phyloP scores from a whole-genome alignment of 2,329 filamentous ascomycete genomes.

The Claviceps pusilla region DNA sequence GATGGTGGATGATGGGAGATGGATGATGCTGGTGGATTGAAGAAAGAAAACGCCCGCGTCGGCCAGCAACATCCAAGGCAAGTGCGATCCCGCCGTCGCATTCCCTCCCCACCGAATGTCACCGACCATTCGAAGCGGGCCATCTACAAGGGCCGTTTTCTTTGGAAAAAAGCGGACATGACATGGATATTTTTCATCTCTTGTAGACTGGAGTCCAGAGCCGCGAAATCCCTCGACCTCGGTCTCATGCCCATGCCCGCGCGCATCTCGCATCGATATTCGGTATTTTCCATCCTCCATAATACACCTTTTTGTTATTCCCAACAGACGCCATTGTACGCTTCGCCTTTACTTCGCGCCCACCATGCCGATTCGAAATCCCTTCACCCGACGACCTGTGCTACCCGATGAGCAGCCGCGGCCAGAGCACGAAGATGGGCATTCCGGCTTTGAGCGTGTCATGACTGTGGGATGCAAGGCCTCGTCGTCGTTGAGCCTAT shows the following conservation, averaged over 20 bases:
- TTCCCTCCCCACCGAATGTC: no score
- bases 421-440: conserved; percentile 20
- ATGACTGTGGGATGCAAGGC: conserved; percentile 48
- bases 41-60: neutral
- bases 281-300: neutral
- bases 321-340: neutral
- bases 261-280: neutral
- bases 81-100: neutral
- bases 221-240: neutral
- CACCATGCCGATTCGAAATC: conserved; percentile 57
- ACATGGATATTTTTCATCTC: neutral
- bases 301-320: neutral
- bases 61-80: neutral
- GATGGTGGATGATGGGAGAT: no score
- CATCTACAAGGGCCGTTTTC: neutral
- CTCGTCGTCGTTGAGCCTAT: conserved; percentile 46
- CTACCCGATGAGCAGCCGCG: conserved; percentile 40
- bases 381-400: conserved; percentile 48
- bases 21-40: no score
- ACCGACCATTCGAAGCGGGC: neutral
- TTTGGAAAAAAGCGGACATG: no score
- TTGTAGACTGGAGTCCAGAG: neutral
- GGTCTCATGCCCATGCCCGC: neutral
- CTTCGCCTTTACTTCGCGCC: neutral
- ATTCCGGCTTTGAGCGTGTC: conserved; percentile 41